Conservation (phyloP, 164 flowering plant genomes). For the Aristolochia contorta region DNA sequence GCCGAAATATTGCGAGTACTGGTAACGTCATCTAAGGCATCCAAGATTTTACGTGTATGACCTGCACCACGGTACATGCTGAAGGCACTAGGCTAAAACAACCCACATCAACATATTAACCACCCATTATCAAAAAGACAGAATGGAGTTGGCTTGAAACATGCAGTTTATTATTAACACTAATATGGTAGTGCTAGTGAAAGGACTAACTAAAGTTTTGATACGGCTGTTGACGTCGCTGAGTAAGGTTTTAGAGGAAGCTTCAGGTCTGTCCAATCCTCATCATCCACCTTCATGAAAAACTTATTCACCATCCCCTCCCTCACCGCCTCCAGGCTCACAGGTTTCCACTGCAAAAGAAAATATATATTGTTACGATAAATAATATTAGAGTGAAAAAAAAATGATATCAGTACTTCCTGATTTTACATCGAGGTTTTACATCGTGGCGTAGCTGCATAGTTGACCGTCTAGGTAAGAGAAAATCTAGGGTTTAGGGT, state of each 20-base stretch:
- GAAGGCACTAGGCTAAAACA: neutral
- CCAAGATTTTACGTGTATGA: too few species aligned
- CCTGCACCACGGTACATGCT: too few species aligned
- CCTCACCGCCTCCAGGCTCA: slow-evolving; percentile 54
- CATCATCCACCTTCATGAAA: slow-evolving; percentile 56
- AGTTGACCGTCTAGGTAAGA: too few species aligned
- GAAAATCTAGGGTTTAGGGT: too few species aligned
- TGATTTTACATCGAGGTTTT: too few species aligned
- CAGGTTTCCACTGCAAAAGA: slow-evolving; percentile 71
- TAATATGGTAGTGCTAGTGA: too few species aligned
- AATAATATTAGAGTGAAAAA: neutral
- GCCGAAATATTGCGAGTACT: too few species aligned
- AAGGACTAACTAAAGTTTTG: slow-evolving; percentile 44
- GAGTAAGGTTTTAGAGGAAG: slow-evolving; percentile 45
- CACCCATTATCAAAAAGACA: neutral
- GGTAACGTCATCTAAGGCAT: neutral
- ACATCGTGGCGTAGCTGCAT: too few species aligned
- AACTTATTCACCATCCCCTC: slow-evolving; percentile 57
- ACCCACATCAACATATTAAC: neutral
- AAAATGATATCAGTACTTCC: too few species aligned
- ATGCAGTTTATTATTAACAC: neutral
- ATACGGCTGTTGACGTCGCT: slow-evolving; percentile 27
- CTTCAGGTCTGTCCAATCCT: slow-evolving; percentile 65
- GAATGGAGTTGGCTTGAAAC: neutral
- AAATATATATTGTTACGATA: neutral